Evolutionary conservation across 2,329 filamentous ascomycete species (phyloP).

Genomic region (Neofusicoccum ribis): DNA sequence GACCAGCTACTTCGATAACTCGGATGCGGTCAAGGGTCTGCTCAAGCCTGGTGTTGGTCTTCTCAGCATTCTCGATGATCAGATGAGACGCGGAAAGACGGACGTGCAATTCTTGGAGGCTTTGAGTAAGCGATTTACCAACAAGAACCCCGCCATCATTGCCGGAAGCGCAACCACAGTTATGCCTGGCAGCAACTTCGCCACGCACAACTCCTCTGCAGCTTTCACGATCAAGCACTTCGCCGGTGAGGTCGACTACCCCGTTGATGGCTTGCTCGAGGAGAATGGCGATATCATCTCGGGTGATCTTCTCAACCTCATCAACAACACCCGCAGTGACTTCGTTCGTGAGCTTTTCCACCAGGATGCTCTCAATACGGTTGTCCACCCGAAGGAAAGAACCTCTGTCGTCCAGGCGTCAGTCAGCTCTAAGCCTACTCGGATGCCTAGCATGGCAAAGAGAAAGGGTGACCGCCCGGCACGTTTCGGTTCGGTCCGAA

Average conservation of each 20-base stretch:
- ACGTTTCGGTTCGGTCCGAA: slow-evolving; percentile 44
- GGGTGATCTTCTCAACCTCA: slow-evolving; percentile 90
- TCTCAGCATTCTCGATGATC: slow-evolving; percentile 91
- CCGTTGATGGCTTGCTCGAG: slow-evolving; percentile 81
- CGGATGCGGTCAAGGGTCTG: slow-evolving; percentile 86
- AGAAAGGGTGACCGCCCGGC: slow-evolving; percentile 64
- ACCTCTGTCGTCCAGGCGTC: slow-evolving; percentile 92
- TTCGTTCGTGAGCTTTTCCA: slow-evolving; percentile 91
- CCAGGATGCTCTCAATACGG: slow-evolving; percentile 90
- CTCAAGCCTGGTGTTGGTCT: slow-evolving; percentile 91
- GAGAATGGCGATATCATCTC: slow-evolving; percentile 97
- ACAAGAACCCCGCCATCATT: slow-evolving; percentile 87
- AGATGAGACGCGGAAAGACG: slow-evolving; percentile 83
- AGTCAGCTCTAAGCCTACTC: slow-evolving; percentile 90
- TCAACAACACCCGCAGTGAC: slow-evolving; percentile 81
- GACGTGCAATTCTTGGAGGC: slow-evolving; percentile 91
- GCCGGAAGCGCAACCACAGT: slow-evolving; percentile 74
- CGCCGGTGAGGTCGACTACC: slow-evolving; percentile 94
- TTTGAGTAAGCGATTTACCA: slow-evolving; percentile 87
- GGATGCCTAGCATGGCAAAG: slow-evolving; percentile 89
- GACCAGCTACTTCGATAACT: slow-evolving; percentile 97
- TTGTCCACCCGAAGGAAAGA: slow-evolving; percentile 89
- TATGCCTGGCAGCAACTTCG: slow-evolving; percentile 85
- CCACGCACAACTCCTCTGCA: slow-evolving; percentile 76
- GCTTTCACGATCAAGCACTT: slow-evolving; percentile 93